A percentile compares a stretch with the other conserved stretches of the same genome.
Conservation (phyloP, 768 basidiomycete species). For the Boletus coccyginus region DNA sequence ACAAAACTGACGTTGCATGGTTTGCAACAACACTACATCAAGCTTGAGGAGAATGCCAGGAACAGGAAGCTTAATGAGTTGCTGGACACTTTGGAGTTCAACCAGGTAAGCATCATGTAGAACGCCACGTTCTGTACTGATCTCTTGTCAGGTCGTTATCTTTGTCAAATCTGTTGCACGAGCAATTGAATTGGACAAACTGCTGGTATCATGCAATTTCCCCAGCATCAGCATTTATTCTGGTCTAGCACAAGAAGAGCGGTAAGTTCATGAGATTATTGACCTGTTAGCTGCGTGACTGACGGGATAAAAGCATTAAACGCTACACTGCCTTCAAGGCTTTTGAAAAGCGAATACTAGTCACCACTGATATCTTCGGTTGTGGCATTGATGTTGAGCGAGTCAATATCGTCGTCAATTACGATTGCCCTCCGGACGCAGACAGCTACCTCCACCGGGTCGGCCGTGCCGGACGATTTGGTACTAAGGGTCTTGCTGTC, state of each 20-base stretch:
- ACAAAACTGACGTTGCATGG: conserved; percentile 98
- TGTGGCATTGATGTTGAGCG: conserved; percentile 99
- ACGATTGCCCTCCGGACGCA: conserved; percentile 95
- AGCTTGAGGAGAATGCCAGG: conserved; percentile 91
- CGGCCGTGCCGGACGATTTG: no score
- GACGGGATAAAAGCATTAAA: conserved; percentile 58
- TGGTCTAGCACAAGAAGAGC: no score
- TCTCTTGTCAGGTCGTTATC: no score
- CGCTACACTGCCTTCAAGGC: conserved; percentile 99
- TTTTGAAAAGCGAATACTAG: conserved; percentile 98
- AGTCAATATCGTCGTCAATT: conserved; percentile 99
- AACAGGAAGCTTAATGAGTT: conserved; percentile 97
- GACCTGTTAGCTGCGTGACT: neutral
- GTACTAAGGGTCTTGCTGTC: no score
- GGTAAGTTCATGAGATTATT: conserved; percentile 50
- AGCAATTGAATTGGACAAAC: no score
- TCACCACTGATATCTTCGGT: conserved; percentile 98
- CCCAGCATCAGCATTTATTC: no score
- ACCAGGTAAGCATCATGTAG: conserved; percentile 60
- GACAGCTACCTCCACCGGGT: conserved; percentile 99
- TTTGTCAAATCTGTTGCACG: no score
- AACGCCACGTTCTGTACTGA: neutral
- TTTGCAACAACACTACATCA: conserved; percentile 97
- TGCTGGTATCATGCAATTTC: no score
- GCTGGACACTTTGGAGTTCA: conserved; percentile 95